A percentile compares a stretch with the other conserved stretches of the same genome.
phyloP scores from a whole-genome alignment of 768 basidiomycete species.

The Serendipita indica region DNA sequence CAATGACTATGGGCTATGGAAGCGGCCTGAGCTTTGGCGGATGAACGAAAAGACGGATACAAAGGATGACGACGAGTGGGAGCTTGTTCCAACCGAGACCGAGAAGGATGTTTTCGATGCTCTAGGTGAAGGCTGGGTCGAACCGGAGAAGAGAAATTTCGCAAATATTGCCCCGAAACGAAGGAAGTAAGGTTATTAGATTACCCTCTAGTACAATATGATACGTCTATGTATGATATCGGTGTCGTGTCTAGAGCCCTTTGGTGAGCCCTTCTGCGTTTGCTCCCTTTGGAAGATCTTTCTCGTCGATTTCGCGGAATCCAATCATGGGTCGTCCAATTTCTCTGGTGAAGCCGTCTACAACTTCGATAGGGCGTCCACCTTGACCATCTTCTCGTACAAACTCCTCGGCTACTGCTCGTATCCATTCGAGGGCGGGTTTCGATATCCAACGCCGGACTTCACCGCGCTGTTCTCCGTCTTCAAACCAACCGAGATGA shows the following conservation, averaged over 20 bases:
- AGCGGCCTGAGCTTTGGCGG: slow-evolving; percentile 24
- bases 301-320: slow-evolving; percentile 35
- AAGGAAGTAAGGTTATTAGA: not conserved
- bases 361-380: slow-evolving; percentile 27
- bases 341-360: slow-evolving; percentile 49
- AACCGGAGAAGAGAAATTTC: slow-evolving; percentile 29
- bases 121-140: slow-evolving; percentile 30
- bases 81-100: slow-evolving; percentile 28
- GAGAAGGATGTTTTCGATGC: slow-evolving; percentile 33
- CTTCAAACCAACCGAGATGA: slow-evolving; percentile 74
- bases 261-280: not conserved
- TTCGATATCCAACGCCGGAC: slow-evolving; percentile 46
- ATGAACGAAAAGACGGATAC: slow-evolving; percentile 9
- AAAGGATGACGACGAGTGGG: slow-evolving; percentile 26
- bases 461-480: slow-evolving; percentile 24
- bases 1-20: slow-evolving; percentile 53
- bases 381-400: slow-evolving; percentile 24
- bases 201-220: not conserved
- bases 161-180: slow-evolving; percentile 4
- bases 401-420: slow-evolving; percentile 39
- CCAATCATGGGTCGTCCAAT: slow-evolving; percentile 41
- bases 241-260: not conserved
- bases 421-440: slow-evolving; percentile 61
- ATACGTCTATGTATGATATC: not conserved
- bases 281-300: slow-evolving; percentile 5